A percentile compares a stretch with the other conserved stretches of the same genome.
Conservation (phyloP, 139 green algal genomes). For the Ettlia oleoabundans region DNA sequence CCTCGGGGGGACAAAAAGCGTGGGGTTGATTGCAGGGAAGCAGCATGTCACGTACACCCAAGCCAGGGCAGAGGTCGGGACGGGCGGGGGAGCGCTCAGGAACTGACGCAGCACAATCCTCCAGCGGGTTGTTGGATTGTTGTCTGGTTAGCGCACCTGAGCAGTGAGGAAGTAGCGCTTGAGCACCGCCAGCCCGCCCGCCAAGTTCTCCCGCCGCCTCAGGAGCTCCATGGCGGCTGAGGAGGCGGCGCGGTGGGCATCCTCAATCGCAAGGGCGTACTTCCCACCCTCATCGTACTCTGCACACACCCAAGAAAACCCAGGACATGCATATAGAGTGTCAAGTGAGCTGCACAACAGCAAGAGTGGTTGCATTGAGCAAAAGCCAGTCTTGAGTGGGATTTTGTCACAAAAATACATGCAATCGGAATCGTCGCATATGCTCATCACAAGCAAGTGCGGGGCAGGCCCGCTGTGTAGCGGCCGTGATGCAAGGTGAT, state of each 20-base stretch:
- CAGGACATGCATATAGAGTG: too few species aligned
- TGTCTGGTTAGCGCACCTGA: too few species aligned
- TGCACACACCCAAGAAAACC: too few species aligned
- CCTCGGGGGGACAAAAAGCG: too few species aligned
- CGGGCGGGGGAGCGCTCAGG: too few species aligned
- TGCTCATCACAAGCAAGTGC: conserved; percentile 14
- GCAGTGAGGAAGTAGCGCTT: conserved; percentile 95
- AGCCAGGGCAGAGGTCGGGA: too few species aligned
- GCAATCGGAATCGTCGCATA: too few species aligned
- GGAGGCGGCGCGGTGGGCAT: conserved; percentile 58
- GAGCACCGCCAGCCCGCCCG: conserved; percentile 70
- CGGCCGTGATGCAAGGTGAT: background rate
- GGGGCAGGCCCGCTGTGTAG: too few species aligned
- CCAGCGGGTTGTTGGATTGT: too few species aligned
- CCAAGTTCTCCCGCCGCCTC: conserved; percentile 49
- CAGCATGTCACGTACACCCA: background rate
- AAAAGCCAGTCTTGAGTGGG: too few species aligned
- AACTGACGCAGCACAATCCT: too few species aligned
- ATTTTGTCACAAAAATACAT: too few species aligned
- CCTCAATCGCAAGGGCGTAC: conserved; percentile 50
- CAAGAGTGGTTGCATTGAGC: background rate
- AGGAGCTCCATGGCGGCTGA: conserved; percentile 73
- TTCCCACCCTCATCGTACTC: conserved; percentile 58
- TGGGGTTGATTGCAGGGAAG: background rate
- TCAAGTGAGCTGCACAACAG: background rate